phyloP scores from a whole-genome alignment of 192 early-diverging fungal species.

The Coemansia sp. region DNA sequence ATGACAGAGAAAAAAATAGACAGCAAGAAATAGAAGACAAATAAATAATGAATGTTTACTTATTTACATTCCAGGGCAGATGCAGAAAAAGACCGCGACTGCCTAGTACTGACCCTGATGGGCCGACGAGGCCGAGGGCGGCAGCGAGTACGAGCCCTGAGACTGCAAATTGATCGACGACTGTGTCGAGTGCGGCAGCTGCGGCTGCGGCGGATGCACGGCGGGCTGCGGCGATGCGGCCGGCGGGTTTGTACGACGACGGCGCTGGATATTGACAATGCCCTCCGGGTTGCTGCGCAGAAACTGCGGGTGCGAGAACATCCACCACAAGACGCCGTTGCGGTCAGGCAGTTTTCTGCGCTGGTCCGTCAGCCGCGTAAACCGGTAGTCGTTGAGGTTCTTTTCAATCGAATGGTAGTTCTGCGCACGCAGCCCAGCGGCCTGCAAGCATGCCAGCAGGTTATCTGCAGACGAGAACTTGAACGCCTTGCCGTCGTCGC shows the following conservation, averaged over 20 bases:
- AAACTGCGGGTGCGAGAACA: conserved; percentile 52
- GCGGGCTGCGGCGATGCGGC: conserved; percentile 33
- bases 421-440: conserved; percentile 48
- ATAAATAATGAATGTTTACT: not conserved
- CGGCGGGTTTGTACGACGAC: conserved; percentile 50
- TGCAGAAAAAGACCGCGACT: not conserved
- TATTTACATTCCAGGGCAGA: conserved; percentile 39
- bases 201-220: conserved; percentile 1
- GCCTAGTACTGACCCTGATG: conserved; percentile 12
- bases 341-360: conserved; percentile 45
- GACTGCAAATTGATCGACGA: conserved; percentile 16
- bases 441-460: conserved; percentile 36
- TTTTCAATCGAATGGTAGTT: conserved; percentile 55
- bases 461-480: conserved; percentile 52
- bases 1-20: conserved; percentile 11
- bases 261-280: conserved; percentile 51
- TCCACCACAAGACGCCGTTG: conserved; percentile 52
- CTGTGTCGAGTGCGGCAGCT: conserved; percentile 12
- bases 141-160: conserved; percentile 11
- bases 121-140: conserved; percentile 4
- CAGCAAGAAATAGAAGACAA: not conserved
- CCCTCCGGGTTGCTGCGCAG: conserved; percentile 41
- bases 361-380: conserved; percentile 46
- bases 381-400: conserved; percentile 55
- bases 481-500: conserved; percentile 51